phyloP scores from a whole-genome alignment of 805 yeast species.

The Priceomyces medius region DNA sequence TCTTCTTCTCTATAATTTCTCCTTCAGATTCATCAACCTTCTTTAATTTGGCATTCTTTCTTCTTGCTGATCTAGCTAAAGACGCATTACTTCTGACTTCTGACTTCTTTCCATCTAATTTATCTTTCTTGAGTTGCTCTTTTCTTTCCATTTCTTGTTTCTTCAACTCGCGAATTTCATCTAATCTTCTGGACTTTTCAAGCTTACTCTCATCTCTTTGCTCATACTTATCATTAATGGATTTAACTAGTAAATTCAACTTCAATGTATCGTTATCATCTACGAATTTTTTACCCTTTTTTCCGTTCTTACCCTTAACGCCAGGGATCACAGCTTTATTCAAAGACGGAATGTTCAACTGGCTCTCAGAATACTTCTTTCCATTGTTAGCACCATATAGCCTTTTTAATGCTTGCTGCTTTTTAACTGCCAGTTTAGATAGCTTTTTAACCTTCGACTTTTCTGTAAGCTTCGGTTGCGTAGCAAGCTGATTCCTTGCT shows the following conservation, averaged over 20 bases:
- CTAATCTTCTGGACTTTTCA: constrained; percentile 85
- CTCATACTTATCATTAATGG: constrained; percentile 81
- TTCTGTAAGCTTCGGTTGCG: constrained; percentile 59
- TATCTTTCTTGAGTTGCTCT: constrained; percentile 66
- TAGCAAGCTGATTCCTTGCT: constrained; percentile 66
- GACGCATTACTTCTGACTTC: constrained; percentile 75
- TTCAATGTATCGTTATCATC: constrained; percentile 64
- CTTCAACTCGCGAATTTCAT: constrained; percentile 84
- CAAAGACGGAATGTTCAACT: constrained; percentile 73
- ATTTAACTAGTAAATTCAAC: constrained; percentile 68
- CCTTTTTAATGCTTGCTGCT: constrained; percentile 62
- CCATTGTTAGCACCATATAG: constrained; percentile 65
- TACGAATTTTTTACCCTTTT: constrained; percentile 81
- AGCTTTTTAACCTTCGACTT: constrained; percentile 53
- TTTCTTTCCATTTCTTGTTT: constrained; percentile 83
- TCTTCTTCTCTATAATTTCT: constrained; percentile 12
- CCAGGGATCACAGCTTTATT: constrained; percentile 89
- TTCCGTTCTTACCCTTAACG: constrained; percentile 69
- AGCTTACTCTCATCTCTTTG: constrained; percentile 79
- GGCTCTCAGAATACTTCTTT: constrained; percentile 69
- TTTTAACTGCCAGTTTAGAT: constrained; percentile 55
- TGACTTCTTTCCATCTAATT: constrained; percentile 71
- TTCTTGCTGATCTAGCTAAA: constrained; percentile 65
- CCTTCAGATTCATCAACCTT: constrained; percentile 24
- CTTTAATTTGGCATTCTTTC: constrained; percentile 50